phyloP scores from a whole-genome alignment of 1,284 basidiomycete species.

The Prillingera fragicola region DNA sequence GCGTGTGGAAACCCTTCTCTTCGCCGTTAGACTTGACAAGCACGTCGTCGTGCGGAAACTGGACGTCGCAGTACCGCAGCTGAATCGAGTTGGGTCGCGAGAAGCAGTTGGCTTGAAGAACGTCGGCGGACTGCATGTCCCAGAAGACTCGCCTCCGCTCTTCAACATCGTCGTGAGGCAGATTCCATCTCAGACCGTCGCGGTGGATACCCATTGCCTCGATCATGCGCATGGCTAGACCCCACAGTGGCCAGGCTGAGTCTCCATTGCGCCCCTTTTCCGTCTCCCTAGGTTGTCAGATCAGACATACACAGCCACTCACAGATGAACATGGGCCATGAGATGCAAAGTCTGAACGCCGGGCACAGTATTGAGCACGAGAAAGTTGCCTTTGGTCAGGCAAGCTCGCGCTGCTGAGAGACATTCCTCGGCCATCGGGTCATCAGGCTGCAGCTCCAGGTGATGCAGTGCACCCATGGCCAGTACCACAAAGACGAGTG shows the following conservation, averaged over 20 bases:
- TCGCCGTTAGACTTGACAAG: constrained; percentile 1
- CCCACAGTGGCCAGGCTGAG: constrained; percentile 40
- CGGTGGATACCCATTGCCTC: constrained; percentile 41
- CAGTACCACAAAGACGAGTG: constrained; percentile 27
- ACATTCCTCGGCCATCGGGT: constrained; percentile 30
- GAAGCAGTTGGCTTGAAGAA: constrained; percentile 34
- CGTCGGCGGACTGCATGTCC: constrained; percentile 28
- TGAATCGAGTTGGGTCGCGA: constrained; percentile 22
- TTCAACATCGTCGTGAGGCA: constrained; percentile 24
- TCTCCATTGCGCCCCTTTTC: constrained; percentile 36
- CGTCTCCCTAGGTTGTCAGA: constrained; percentile 24
- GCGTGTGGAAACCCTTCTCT: constrained; percentile 14
- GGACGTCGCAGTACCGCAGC: constrained; percentile 19
- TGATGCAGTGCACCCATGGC: constrained; percentile 34
- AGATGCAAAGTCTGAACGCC: constrained; percentile 29
- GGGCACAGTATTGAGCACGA: constrained; percentile 31
- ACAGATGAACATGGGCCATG: constrained; percentile 25
- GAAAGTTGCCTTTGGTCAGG: constrained; percentile 30
- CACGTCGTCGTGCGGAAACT: constrained; percentile 11
- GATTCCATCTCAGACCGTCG: constrained; percentile 35
- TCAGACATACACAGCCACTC: background rate
- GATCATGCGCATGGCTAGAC: constrained; percentile 33
- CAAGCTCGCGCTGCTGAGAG: constrained; percentile 23
- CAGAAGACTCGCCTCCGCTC: constrained; percentile 36
- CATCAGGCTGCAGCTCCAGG: constrained; percentile 34